Base-by-base conservation (phyloP, 768 basidiomycete genomes). In the Suillus discolor region DNA sequence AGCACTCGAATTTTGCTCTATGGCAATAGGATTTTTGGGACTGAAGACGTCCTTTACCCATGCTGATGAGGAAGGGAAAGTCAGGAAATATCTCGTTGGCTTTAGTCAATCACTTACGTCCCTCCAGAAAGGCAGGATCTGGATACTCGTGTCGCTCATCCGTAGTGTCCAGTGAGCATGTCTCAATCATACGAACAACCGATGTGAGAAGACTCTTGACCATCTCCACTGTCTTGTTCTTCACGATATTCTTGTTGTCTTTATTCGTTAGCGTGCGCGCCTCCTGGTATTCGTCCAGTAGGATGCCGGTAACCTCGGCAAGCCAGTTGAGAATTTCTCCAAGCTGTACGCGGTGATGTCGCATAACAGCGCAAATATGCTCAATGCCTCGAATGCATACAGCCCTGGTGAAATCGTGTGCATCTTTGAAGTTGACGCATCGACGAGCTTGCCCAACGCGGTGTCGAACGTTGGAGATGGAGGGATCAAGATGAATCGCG, bases 341-440 rank as follows among this genome's bases (percentile, higher is more conserved):
- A 12, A 93, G 69, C 6, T 83, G 74, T 12, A 89, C 71, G 1
- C 74, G 71, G 45, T 87, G 83, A 38, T 86, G 85, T 25, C 85
- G 81, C 71, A 89, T 79, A 13, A 93, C 81, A 44, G 85, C 84
- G 2, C 85, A 85, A 54, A 94, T 83, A 72, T 89, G 86, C 82
- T 89, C 87, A 73, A 91, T 80, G 3, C 91, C 92, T 4, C 90
- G 86, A 57, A 97, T 86, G 66, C 87, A 85, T n/a, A 87, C 87
- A n/a, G 83, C 74, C 18, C 93, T 85, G 0, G 90, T 88, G 18
- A 83, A 79, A 20, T 81, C 75, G 67, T 93, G 89, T 0, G 89
- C 89, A 31, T 84, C 77, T n/a, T 79, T 78, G 74, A 96, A 95
- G 62, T 79, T 76, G 63, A 93, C 81, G 70, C 92, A 94, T 34